Conservation (phyloP, 1,139 yeast species). For the Ashbya aceris region DNA sequence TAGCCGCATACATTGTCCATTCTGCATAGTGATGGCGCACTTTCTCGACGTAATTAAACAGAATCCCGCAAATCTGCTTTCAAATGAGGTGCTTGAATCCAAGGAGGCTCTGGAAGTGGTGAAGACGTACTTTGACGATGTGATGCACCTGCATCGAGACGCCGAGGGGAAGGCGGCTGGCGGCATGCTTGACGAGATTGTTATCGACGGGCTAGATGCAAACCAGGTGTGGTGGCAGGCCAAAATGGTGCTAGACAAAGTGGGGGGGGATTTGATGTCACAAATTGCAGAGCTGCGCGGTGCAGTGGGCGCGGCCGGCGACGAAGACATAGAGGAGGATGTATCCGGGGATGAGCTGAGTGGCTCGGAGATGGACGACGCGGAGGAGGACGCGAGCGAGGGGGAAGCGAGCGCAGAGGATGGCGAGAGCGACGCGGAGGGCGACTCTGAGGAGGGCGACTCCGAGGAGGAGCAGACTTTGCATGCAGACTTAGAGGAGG, state of each 20-base stretch:
- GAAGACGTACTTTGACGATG: conserved; percentile 24
- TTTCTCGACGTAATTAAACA: conserved; percentile 14
- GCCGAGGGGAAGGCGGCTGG: conserved; percentile 32
- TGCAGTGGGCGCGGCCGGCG: conserved; percentile 21
- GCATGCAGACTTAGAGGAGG: conserved; percentile 7
- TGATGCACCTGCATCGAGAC: conserved; percentile 17
- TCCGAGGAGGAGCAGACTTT: conserved; percentile 6
- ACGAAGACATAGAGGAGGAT: conserved; percentile 26
- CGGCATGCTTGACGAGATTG: conserved; percentile 72
- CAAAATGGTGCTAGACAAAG: conserved; percentile 68
- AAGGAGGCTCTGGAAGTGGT: conserved; percentile 12
- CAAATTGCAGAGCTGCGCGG: conserved; percentile 38
- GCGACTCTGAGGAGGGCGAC: conserved; percentile 10
- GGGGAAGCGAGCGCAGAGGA: conserved; percentile 8
- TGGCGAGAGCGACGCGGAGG: conserved; percentile 10
- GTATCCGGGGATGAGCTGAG: conserved; percentile 25
- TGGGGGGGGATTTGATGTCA: conserved; percentile 47
- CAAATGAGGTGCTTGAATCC: conserved; percentile 12
- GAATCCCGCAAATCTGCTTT: conserved; percentile 17
- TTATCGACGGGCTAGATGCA: conserved; percentile 80
- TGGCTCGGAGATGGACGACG: conserved; percentile 22
- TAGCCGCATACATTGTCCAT: no score
- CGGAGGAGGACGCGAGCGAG: conserved; percentile 8
- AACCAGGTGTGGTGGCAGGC: conserved; percentile 93
- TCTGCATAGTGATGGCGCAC: conserved; percentile 8